phyloP scores from a whole-genome alignment of 495 filamentous ascomycete genomes.

The Penicillium tannophilum region DNA sequence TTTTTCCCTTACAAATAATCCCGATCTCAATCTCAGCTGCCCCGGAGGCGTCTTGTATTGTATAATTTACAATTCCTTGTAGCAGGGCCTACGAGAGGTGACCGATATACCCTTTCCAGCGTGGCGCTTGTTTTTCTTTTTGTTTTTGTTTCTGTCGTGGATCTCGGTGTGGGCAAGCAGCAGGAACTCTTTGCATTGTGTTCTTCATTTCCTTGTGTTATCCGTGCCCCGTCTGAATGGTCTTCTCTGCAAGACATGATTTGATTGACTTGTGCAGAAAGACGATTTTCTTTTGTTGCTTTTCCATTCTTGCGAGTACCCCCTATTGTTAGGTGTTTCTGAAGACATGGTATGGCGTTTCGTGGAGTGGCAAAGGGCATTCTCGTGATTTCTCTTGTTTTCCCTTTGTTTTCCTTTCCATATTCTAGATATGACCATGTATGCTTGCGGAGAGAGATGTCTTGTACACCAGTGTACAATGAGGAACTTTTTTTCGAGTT shows the following conservation, averaged over 20 bases:
- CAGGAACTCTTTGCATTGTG: conserved; percentile 6
- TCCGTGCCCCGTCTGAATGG: not conserved
- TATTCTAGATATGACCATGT: not conserved
- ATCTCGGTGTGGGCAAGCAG: conserved; percentile 8
- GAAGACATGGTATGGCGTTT: conserved; percentile 31
- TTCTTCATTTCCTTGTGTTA: not conserved
- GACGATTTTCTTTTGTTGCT: not conserved
- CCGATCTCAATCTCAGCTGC: conserved; percentile 14
- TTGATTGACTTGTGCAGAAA: not conserved
- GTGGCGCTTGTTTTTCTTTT: conserved; percentile 7
- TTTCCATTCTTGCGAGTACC: conserved; percentile 29
- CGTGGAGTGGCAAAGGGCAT: conserved; percentile 20
- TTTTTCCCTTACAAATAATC: conserved; percentile 9
- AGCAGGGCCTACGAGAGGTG: conserved; percentile 39
- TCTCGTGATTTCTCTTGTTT: conserved; percentile 14
- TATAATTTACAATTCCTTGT: conserved; percentile 34
- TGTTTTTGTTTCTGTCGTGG: conserved; percentile 3
- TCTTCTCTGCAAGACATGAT: not conserved
- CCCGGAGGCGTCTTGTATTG: conserved; percentile 31
- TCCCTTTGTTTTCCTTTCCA: not conserved
- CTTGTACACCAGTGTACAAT: not conserved
- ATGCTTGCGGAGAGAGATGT: not conserved
- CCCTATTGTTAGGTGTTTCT: conserved; percentile 27
- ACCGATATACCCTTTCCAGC: conserved; percentile 27
- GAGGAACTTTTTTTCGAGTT: not conserved